Evolutionary conservation across 148 eudicot genomes (phyloP).

Genomic region (Agrostemma githago): DNA sequence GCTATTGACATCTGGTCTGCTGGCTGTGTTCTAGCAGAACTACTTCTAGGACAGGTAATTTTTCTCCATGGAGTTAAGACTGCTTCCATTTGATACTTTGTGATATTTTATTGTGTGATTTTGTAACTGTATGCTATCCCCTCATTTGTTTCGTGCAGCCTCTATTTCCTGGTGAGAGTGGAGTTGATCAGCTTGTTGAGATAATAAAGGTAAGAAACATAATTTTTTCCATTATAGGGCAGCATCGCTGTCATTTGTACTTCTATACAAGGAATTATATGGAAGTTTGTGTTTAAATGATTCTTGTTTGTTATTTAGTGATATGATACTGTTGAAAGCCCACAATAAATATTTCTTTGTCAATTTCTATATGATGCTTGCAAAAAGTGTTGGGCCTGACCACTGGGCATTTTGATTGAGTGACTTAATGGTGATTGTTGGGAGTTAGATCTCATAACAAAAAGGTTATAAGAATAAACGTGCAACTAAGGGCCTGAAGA

Average conservation of each 20-base stretch:
- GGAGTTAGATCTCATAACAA: background rate
- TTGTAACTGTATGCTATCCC: background rate
- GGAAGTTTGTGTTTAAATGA: background rate
- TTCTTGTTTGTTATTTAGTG: background rate
- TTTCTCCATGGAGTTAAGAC: background rate
- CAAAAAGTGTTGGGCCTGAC: background rate
- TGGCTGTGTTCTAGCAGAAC: slow-evolving; percentile 92
- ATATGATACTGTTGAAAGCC: background rate
- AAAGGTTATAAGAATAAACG: background rate
- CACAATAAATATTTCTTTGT: background rate
- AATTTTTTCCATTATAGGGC: background rate
- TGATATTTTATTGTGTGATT: background rate
- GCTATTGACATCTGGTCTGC: slow-evolving; percentile 90
- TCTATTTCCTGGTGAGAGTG: slow-evolving; percentile 88
- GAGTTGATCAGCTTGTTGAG: slow-evolving; percentile 95
- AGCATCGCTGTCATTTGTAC: background rate
- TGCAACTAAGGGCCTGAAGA: background rate
- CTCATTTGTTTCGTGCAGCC: slow-evolving; percentile 44
- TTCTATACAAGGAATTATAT: too few species aligned
- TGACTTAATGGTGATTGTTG: too few species aligned
- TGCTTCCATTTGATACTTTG: background rate
- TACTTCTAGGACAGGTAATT: slow-evolving; percentile 80
- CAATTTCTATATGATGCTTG: background rate
- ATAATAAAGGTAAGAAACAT: slow-evolving; percentile 64
- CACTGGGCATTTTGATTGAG: background rate